These are phyloP conservation scores for Tilletia setariae DNA, from an alignment of 1,284 basidiomycete genomes.

Conservation along the genomic window DNA sequence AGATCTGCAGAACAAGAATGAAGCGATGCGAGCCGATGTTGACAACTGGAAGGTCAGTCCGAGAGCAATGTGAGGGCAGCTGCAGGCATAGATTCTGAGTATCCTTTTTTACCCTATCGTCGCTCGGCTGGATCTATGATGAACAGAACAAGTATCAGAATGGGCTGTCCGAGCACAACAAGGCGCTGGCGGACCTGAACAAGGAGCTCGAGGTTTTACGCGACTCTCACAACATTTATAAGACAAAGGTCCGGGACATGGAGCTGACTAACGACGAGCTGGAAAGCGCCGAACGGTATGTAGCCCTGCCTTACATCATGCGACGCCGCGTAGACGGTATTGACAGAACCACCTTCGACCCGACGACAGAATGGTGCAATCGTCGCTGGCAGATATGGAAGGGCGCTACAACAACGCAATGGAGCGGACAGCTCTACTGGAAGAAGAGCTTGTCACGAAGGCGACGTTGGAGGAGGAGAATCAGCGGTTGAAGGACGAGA, in stretches of 20 bases:
- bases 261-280: conserved; percentile 53
- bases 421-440: conserved; percentile 93
- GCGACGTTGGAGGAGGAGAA: conserved; percentile 83
- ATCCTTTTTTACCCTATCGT: neutral
- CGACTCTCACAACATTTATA: conserved; percentile 49
- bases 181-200: conserved; percentile 38
- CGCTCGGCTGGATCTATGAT: neutral
- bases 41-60: conserved; percentile 51
- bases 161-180: conserved; percentile 45
- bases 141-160: conserved; percentile 47
- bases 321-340: neutral
- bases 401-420: conserved; percentile 82
- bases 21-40: conserved; percentile 37
- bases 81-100: neutral
- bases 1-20: conserved; percentile 37
- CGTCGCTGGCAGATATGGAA: conserved; percentile 86
- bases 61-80: neutral
- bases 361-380: conserved; percentile 69
- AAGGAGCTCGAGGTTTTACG: conserved; percentile 38
- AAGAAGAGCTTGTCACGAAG: conserved; percentile 92
- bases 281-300: conserved; percentile 48
- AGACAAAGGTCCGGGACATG: conserved; percentile 48
- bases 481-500: conserved; percentile 86
- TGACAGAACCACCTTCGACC: too few species aligned
- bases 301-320: neutral